phyloP scores from a whole-genome alignment of 164 flowering plant genomes.

The Annona squamosa region DNA sequence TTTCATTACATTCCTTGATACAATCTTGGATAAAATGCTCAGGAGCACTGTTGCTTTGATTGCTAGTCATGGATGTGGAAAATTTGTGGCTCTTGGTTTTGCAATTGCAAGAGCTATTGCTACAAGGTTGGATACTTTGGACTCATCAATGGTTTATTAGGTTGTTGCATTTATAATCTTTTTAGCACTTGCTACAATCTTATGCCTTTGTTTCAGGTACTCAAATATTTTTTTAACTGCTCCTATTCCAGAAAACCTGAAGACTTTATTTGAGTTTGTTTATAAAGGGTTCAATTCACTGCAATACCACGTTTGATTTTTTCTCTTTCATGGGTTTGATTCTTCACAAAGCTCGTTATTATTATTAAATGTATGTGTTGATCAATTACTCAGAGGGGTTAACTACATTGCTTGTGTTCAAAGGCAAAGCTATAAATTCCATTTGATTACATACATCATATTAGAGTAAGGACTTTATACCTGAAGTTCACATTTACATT shows the following conservation, averaged over 20 bases:
- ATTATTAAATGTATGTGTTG: too few relatives aligned
- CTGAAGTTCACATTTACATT: not conserved
- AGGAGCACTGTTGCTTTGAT: constrained; percentile 79
- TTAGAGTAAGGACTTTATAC: not conserved
- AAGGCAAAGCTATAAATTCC: not conserved
- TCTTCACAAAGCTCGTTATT: not conserved
- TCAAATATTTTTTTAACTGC: constrained; percentile 94
- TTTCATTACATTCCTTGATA: constrained; percentile 82
- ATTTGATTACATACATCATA: not conserved
- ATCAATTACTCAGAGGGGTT: not conserved
- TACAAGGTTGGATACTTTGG: constrained; percentile 54
- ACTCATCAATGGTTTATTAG: not conserved
- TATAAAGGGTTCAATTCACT: constrained; percentile 71
- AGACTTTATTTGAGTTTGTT: constrained; percentile 85
- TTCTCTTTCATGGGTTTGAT: not conserved
- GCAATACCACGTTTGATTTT: constrained; percentile 63
- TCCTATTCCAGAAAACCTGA: constrained; percentile 94
- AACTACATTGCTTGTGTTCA: not conserved
- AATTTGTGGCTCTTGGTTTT: constrained; percentile 94
- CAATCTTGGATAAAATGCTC: constrained; percentile 81
- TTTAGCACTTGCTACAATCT: not conserved
- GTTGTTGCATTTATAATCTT: constrained; percentile 1
- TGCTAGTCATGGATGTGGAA: constrained; percentile 98
- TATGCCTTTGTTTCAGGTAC: constrained; percentile 40
- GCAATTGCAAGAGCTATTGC: constrained; percentile 96